Conservation (phyloP, 2,329 filamentous ascomycete species). For the Daldinia sp. region DNA sequence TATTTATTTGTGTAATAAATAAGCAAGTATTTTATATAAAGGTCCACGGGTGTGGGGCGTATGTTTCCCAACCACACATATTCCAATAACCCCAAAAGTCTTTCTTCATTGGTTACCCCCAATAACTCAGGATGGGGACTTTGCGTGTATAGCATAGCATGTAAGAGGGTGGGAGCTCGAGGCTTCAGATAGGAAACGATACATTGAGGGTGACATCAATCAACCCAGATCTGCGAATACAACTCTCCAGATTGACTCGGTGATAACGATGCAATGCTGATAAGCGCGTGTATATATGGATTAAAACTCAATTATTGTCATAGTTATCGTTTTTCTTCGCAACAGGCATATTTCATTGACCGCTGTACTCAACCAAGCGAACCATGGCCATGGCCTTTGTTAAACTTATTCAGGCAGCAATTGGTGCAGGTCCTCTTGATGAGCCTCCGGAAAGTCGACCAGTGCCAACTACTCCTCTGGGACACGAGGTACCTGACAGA, state of each 20-base stretch:
- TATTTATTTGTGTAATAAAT: too few relatives aligned
- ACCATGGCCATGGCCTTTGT: slow-evolving; percentile 6
- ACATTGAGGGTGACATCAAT: background rate
- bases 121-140: slow-evolving; percentile 11
- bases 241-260: background rate
- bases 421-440: slow-evolving; percentile 31
- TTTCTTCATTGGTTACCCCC: background rate
- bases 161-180: background rate
- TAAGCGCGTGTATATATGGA: background rate
- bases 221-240: background rate
- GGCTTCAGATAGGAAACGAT: background rate
- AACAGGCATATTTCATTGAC: background rate
- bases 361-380: background rate
- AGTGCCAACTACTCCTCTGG: background rate
- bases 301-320: background rate
- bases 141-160: background rate
- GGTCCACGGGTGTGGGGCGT: too few relatives aligned
- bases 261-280: background rate
- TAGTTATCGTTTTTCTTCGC: background rate
- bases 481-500: background rate
- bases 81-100: background rate
- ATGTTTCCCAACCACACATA: too few relatives aligned
- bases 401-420: slow-evolving; percentile 15
- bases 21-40: too few relatives aligned
- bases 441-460: slow-evolving; percentile 25